These are phyloP conservation scores for Epithemia pelagica DNA, from an alignment of 108 stramenopile species.

Conservation along the genomic window DNA sequence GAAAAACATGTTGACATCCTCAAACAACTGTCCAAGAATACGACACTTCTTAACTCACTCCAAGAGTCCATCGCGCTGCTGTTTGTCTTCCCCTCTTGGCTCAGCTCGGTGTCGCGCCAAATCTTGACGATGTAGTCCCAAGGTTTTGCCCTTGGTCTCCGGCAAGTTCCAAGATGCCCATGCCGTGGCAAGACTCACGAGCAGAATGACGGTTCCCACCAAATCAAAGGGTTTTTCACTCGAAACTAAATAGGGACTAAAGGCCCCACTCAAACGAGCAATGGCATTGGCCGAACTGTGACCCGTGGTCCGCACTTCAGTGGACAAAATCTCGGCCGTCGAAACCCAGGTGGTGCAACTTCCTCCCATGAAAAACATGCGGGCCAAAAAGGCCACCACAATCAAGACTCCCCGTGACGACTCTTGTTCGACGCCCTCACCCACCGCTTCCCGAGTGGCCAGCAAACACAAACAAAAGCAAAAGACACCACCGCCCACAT, in stretches of 20 bases:
- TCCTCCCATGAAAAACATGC: slow-evolving; percentile 68
- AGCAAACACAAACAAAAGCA: not conserved
- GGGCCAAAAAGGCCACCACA: slow-evolving; percentile 46
- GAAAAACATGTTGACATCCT: no score
- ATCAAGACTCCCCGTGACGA: slow-evolving; percentile 16
- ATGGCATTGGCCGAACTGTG: slow-evolving; percentile 61
- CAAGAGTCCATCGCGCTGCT: not conserved
- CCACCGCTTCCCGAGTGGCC: not conserved
- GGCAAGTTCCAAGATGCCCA: slow-evolving; percentile 9
- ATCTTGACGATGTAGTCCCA: not conserved
- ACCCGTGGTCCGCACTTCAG: slow-evolving; percentile 61
- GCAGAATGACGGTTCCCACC: slow-evolving; percentile 13
- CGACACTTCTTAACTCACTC: no score
- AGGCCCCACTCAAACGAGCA: slow-evolving; percentile 45
- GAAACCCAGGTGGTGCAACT: slow-evolving; percentile 56
- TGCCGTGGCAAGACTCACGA: slow-evolving; percentile 5
- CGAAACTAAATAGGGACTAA: slow-evolving; percentile 29
- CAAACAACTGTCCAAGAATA: no score
- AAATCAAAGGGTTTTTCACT: not conserved
- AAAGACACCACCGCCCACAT: not conserved
- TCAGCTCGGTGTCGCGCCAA: no score
- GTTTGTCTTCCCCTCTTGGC: not conserved
- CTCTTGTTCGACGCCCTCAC: not conserved
- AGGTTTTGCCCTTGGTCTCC: slow-evolving; percentile 19
- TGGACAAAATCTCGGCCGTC: slow-evolving; percentile 60